Evolutionary conservation across 1,284 basidiomycete genomes (phyloP), one percentile per base, ranked within the genome.

Genomic region (Marasmius fiardii): DNA sequence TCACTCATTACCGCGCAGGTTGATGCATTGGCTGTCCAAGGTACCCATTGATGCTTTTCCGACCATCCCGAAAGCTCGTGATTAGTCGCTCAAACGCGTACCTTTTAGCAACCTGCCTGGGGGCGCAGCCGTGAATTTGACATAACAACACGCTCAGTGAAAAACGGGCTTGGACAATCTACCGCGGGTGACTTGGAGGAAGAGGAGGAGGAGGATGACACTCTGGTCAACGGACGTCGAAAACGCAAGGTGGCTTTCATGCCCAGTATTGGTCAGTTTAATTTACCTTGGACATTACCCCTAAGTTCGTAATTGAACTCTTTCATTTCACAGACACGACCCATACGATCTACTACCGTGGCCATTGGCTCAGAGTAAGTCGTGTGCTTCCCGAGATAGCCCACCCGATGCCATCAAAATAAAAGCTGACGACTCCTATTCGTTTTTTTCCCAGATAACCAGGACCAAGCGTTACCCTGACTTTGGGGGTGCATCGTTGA

Each of bases 1-100:
- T 59, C 34, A 59, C 51, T 51, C 54, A 33, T 41, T 31, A 23
- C 23, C n/a, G 4, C 28, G 1, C 62, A 90, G 89, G 89, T 68
- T 92, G 62, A 90, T 92, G 88, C 86, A 91, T 64, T 92, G 89
- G 89, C 74, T 92, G 47, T 79, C 88, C 23, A 92, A 92, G 80
- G 89, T 84, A 63, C 55, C 68, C 59, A 43, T 47, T 39, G 48
- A 47, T 47, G 45, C 58, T 16, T 24, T 20, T 35, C 24, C 33
- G 14, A 7, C 14, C 11, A 48, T 21, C 24, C n/a, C 31, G 12
- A n/a, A n/a, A 31, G 58, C 28, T 53, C 52, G 28, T 43, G 56
- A 60, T 28, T 56, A n/a, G n/a, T n/a, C n/a, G n/a, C n/a, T n/a
- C n/a, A n/a, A n/a, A 60, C 58, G 50, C 50, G 47, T 21, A 48